Percentiles rank a stretch among this genome's conserved stretches.
Evolutionary conservation across 176 grass and related monocot genomes (phyloP).

Genomic region (Zoysia japonica): DNA sequence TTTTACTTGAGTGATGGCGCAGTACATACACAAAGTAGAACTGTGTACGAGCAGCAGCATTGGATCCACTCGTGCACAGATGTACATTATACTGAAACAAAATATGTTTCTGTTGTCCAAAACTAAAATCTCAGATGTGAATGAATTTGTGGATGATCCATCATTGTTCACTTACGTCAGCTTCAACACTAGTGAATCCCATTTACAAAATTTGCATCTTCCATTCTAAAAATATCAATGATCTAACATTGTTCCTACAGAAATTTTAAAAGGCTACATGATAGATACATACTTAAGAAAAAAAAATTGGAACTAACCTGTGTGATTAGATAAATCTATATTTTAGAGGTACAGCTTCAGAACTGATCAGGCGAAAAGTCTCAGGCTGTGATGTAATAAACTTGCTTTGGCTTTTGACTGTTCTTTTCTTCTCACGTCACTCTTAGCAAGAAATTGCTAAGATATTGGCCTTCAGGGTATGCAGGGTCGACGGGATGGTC

Average conservation of each 20-base stretch:
- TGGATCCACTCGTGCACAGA: constrained; percentile 2
- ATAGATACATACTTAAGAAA: neutral
- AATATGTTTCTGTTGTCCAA: constrained; percentile 42
- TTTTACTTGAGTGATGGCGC: constrained; percentile 20
- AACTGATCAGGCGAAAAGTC: neutral
- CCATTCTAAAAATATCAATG: too few relatives aligned
- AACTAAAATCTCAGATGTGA: constrained; percentile 27
- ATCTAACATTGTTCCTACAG: too few relatives aligned
- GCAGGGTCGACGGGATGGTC: constrained; percentile 84
- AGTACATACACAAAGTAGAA: constrained; percentile 32
- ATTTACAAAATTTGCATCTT: too few relatives aligned
- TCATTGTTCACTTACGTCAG: neutral
- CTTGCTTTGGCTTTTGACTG: neutral
- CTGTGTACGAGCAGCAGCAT: constrained; percentile 23
- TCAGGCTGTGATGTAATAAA: neutral
- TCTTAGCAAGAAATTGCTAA: constrained; percentile 81
- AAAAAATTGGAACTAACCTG: constrained; percentile 11
- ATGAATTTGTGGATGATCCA: neutral
- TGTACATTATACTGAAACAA: constrained; percentile 59
- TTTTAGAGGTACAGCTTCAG: neutral
- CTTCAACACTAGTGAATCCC: too few relatives aligned
- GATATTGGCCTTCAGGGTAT: constrained; percentile 85
- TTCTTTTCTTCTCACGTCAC: constrained; percentile 48
- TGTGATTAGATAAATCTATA: constrained; percentile 1
- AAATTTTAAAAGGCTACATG: too few relatives aligned